These are phyloP conservation scores for Canavalia gladiata DNA, from an alignment of 306 rosid species.

Conservation along the genomic window DNA sequence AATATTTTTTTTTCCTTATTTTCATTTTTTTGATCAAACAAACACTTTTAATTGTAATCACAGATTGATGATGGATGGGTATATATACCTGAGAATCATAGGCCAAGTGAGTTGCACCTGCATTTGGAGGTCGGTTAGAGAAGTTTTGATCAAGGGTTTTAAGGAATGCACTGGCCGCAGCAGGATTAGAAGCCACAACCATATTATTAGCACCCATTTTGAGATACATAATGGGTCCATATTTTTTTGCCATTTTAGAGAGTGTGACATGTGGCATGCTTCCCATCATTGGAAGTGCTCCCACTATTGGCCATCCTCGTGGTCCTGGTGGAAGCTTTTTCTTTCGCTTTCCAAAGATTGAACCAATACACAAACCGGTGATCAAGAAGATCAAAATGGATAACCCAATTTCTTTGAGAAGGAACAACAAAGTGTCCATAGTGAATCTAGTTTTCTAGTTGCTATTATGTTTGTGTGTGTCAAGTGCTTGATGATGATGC, in stretches of 20 bases:
- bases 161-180: slow-evolving; percentile 44
- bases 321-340: slow-evolving; percentile 46
- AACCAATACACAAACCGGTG: neutral
- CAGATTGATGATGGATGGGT: no score
- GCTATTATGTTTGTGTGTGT: no score
- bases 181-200: slow-evolving; percentile 48
- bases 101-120: slow-evolving; percentile 46
- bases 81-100: slow-evolving; percentile 13
- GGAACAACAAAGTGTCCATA: neutral
- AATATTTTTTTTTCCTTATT: no score
- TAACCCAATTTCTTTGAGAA: neutral
- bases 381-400: slow-evolving; percentile 35
- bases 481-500: no score
- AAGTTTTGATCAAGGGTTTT: slow-evolving; percentile 46
- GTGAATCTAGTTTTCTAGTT: no score
- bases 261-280: slow-evolving; percentile 47
- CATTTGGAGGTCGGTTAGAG: slow-evolving; percentile 38
- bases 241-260: slow-evolving; percentile 45
- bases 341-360: neutral
- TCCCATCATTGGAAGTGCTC: slow-evolving; percentile 49
- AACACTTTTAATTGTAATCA: no score
- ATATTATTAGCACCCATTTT: slow-evolving; percentile 45
- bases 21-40: no score
- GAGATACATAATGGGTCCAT: slow-evolving; percentile 44
- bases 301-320: slow-evolving; percentile 39